phyloP scores from a whole-genome alignment of 352 stramenopile species.

The Pythium coloratum region DNA sequence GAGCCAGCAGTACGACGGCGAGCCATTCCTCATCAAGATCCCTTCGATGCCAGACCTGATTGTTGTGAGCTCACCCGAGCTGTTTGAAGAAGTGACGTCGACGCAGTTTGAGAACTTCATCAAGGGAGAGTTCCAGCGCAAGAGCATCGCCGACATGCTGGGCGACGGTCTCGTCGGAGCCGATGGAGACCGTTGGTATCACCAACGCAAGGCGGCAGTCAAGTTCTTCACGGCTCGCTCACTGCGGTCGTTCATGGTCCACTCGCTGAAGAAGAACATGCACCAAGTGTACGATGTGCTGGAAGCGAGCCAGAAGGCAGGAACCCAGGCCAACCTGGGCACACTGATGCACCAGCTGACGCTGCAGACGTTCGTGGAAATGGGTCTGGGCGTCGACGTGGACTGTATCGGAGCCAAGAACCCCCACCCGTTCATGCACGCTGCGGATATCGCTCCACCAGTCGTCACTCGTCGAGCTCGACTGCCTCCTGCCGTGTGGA shows the following conservation, averaged over 20 bases:
- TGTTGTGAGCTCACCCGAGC: conserved; percentile 22
- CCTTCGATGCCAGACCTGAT: conserved; percentile 18
- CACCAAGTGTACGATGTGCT: conserved; percentile 14
- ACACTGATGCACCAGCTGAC: conserved; percentile 46
- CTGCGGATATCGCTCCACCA: conserved; percentile 34
- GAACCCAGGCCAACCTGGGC: conserved; percentile 12
- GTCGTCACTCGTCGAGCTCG: conserved; percentile 44
- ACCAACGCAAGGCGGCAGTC: conserved; percentile 30
- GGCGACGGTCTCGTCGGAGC: conserved; percentile 27
- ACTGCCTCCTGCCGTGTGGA: conserved; percentile 48
- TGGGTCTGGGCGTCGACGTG: conserved; percentile 46
- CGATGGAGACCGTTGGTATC: conserved; percentile 34
- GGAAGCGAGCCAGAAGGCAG: neutral
- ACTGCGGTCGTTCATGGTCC: conserved; percentile 29
- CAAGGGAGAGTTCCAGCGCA: conserved; percentile 26
- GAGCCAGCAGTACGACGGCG: conserved; percentile 15
- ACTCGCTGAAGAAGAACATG: conserved; percentile 21
- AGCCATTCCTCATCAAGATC: conserved; percentile 26
- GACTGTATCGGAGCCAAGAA: conserved; percentile 35
- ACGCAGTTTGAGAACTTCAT: conserved; percentile 33
- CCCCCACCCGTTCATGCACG: conserved; percentile 43
- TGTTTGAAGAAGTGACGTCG: conserved; percentile 33
- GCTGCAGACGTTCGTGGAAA: conserved; percentile 54
- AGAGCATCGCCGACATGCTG: conserved; percentile 26
- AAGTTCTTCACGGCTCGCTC: conserved; percentile 34